Conservation (phyloP, 495 filamentous ascomycete species). For the Aspergillus olivimuriae region DNA sequence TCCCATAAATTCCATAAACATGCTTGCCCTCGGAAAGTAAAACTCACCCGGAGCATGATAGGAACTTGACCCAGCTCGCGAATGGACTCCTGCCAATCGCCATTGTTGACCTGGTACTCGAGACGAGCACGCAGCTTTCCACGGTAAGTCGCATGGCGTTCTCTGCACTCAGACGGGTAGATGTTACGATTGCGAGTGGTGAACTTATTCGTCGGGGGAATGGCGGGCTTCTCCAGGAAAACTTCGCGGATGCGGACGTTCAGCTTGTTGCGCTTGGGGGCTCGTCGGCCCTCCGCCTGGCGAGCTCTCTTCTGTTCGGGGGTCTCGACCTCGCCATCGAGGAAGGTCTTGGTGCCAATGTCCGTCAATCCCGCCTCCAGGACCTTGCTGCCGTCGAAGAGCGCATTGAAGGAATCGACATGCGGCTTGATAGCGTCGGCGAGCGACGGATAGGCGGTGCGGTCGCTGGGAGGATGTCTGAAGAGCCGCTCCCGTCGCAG, state of each 20-base stretch:
- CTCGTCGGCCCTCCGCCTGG: constrained; percentile 37
- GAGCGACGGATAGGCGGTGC: constrained; percentile 80
- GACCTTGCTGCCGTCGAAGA: constrained; percentile 65
- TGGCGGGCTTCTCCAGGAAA: constrained; percentile 65
- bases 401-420: constrained; percentile 92
- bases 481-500: constrained; percentile 81
- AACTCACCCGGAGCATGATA: constrained; percentile 78
- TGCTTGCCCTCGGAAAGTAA: no score
- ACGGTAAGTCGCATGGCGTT: constrained; percentile 86
- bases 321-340: constrained; percentile 63
- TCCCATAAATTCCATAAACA: constrained; percentile 1
- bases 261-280: constrained; percentile 60
- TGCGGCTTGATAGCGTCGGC: constrained; percentile 80
- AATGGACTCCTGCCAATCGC: constrained; percentile 68
- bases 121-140: constrained; percentile 76
- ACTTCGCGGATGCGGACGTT: constrained; percentile 68
- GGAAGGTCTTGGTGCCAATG: constrained; percentile 80
- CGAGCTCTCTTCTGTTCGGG: constrained; percentile 34
- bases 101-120: constrained; percentile 79
- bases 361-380: constrained; percentile 74
- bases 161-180: constrained; percentile 86
- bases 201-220: constrained; percentile 76
- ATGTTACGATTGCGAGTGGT: constrained; percentile 72
- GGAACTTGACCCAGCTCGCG: constrained; percentile 84
- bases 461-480: constrained; percentile 76